Base-by-base conservation (phyloP, 83 land plant genomes). In the Isoetes engelmannii region DNA sequence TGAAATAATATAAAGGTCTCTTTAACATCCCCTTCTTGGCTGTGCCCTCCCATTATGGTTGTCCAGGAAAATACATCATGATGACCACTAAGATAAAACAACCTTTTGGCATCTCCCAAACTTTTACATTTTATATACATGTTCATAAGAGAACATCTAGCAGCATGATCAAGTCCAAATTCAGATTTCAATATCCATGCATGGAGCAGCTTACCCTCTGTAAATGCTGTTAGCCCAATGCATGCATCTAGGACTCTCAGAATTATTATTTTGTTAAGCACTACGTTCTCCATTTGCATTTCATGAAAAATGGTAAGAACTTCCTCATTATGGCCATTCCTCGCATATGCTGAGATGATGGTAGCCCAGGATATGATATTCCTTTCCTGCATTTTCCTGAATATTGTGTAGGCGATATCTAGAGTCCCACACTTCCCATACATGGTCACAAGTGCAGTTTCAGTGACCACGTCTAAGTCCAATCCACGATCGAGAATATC, bases 61-160 rank as follows among this genome's bases (percentile, higher is more conserved):
- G 17, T 60, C 63, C 63, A 60, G 9, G 63, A 8, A 60, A 60
- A 10, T 20, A 60, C 63, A 60, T 60, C 20, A 10, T 21, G 13
- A 13, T 13, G 12, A 9, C 10, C 63, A 13, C n/a, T 60, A 9
- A 13, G 19, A 10, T 60, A 10, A 21, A 60, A 60, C 1, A 60
- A n/a, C 63, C 0, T 10, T 20, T 9, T 60, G n/a, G 63, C 63
- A 15, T 60, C 63, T 13, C 20, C 28, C 19, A 60, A 13, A 2
- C 28, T 60, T 13, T 20, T 20, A 15, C 17, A 21, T 20, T 21
- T 60, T 10, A 8, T 20, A 60, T 13, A 60, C 20, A 60, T 13
- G n/a, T 20, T 60, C 19, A 60, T 15, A 10, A 60, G 63, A 19
- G 63, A 13, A 15, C 19, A n/a, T 21, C 3, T 20, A 13, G 20